A percentile compares a stretch with the other conserved stretches of the same genome.
phyloP scores from a whole-genome alignment of 345 rosid genomes.

The Eutrema japonicum region DNA sequence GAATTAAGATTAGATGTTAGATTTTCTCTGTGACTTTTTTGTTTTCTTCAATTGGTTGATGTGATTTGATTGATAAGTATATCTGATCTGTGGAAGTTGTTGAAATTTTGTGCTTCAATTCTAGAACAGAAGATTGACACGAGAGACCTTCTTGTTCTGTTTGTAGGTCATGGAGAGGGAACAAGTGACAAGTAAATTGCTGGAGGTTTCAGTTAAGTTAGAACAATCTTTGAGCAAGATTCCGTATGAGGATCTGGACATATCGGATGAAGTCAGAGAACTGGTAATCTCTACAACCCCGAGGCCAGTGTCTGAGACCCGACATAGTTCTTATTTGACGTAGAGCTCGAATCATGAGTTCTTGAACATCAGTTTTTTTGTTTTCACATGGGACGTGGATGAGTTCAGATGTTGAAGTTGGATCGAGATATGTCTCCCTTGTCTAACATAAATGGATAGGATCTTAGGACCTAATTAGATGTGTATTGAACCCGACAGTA shows the following conservation, averaged over 20 bases:
- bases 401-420: neutral
- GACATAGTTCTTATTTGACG: neutral
- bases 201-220: conserved; percentile 66
- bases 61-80: conserved; percentile 23
- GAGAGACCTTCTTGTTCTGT: conserved; percentile 24
- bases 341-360: neutral
- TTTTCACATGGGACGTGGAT: neutral
- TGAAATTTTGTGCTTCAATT: conserved; percentile 12
- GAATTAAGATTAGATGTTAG: neutral
- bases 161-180: conserved; percentile 88
- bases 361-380: neutral
- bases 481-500: neutral
- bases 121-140: conserved; percentile 7
- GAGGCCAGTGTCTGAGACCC: neutral
- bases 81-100: conserved; percentile 6
- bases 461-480: neutral
- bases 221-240: conserved; percentile 77
- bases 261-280: conserved; percentile 97
- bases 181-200: conserved; percentile 62
- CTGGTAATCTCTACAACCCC: conserved; percentile 56
- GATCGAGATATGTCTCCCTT: conserved; percentile 1
- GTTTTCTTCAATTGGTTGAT: neutral
- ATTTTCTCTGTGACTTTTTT: neutral
- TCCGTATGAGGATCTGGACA: conserved; percentile 72
- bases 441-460: neutral